These are phyloP conservation scores for Alternaria dauci DNA, from an alignment of 2,329 filamentous ascomycete genomes.

Conservation along the genomic window DNA sequence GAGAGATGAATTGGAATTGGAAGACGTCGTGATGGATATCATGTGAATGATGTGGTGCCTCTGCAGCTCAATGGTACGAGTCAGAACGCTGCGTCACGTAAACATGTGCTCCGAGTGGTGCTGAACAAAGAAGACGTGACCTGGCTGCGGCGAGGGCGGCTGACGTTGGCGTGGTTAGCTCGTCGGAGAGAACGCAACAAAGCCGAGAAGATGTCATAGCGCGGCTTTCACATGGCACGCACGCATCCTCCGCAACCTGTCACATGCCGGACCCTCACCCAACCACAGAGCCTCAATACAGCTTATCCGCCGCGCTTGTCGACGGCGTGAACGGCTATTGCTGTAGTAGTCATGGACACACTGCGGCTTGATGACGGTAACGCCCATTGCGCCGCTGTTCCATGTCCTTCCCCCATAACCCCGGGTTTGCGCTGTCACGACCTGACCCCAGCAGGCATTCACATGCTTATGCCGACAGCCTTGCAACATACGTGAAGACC, in stretches of 20 bases:
- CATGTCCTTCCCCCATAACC: slow-evolving; percentile 1
- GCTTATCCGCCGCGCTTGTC: slow-evolving; percentile 28
- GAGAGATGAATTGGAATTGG: not conserved
- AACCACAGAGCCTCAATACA: slow-evolving; percentile 26
- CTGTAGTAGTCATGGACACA: slow-evolving; percentile 22
- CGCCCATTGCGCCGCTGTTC: not conserved
- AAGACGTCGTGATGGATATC: no score
- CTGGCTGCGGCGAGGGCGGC: slow-evolving; percentile 5
- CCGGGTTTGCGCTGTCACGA: slow-evolving; percentile 2
- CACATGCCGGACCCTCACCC: slow-evolving; percentile 32
- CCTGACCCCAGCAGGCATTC: slow-evolving; percentile 3
- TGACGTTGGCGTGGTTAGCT: not conserved
- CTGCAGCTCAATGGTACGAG: no score
- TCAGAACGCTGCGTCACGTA: no score
- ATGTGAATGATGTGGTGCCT: no score
- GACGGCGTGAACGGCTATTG: slow-evolving; percentile 20
- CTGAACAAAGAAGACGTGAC: slow-evolving; percentile 4
- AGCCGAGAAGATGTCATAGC: slow-evolving; percentile 25
- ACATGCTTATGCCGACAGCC: slow-evolving; percentile 11
- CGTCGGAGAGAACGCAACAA: slow-evolving; percentile 15
- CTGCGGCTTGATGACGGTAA: slow-evolving; percentile 19
- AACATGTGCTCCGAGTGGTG: not conserved
- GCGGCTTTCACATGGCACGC: slow-evolving; percentile 33
- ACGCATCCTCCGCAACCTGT: slow-evolving; percentile 24
- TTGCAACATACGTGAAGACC: slow-evolving; percentile 5